Base-by-base conservation (phyloP, 108 stramenopile species). In the Pseudonitzschia multiseries region DNA sequence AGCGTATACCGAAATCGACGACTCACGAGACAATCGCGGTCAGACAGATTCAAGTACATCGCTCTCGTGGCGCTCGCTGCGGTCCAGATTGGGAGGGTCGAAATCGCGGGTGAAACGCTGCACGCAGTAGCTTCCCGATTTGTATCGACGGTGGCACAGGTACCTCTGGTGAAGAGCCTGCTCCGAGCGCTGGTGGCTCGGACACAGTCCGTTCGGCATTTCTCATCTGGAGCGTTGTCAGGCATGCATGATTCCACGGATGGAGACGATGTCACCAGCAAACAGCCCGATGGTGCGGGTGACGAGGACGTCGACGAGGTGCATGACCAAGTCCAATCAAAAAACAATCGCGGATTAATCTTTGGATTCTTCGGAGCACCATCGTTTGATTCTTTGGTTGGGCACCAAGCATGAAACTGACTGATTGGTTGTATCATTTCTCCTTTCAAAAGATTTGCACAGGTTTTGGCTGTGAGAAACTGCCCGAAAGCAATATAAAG, bases 31-130 rank as follows among this genome's bases (percentile, higher is more conserved):
- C 33, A 44, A 2, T 43, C 26, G 26, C 44, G 56, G 13, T 27
- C 46, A 1, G 72, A 63, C 28, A n/a, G 10, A 0, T n/a, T 72
- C 43, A 72, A 48, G 43, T 63, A 72, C 26, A 13, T 46, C 8
- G 61, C 62, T 15, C 60, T 72, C 21, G 18, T 70, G 0, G 50
- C 8, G 15, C 53, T 70, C n/a, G 36, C 52, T 0, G 69, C 14
- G 52, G 26, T 70, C 0, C 69, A 70, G 33, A 18, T 68, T 0
- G 40, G 61, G n/a, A 31, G n/a, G 36, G 32, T 62, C 14, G 61
- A 62, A 20, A 0, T 62, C 9, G 24, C 21, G 26, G 54, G 54
- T 2, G 24, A 9, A 2, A 22, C 21, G 61, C 26, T 62, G 12
- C 33, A 29, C 1, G 61, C 12, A 8, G 61, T 40, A 9, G 32